Evolutionary conservation across 148 eudicot species (phyloP).

Genomic region (Agrostemma githago): DNA sequence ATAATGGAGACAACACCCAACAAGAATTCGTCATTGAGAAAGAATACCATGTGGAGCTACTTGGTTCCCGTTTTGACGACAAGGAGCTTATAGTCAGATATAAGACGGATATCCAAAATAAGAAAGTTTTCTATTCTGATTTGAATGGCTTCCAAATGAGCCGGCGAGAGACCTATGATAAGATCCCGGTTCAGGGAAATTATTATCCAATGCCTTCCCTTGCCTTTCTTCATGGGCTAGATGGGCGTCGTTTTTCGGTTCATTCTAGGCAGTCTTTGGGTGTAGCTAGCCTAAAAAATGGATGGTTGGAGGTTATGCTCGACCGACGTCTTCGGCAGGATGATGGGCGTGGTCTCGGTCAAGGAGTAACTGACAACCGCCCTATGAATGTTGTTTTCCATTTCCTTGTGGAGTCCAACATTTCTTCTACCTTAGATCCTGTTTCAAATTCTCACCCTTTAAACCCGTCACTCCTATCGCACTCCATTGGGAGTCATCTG

Average conservation of each 20-base stretch:
- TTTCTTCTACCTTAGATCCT: conserved; percentile 48
- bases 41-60: conserved; percentile 93
- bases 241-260: conserved; percentile 81
- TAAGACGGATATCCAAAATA: conserved; percentile 73
- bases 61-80: conserved; percentile 53
- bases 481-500: conserved; percentile 63
- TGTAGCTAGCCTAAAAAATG: conserved; percentile 77
- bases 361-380: conserved; percentile 90
- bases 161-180: conserved; percentile 88
- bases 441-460: conserved; percentile 43
- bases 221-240: conserved; percentile 73
- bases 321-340: conserved; percentile 76
- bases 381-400: conserved; percentile 81
- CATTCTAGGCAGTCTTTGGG: conserved; percentile 88
- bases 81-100: conserved; percentile 82
- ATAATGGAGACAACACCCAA: conserved; percentile 44
- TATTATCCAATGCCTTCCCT: conserved; percentile 98
- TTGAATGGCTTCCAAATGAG: conserved; percentile 97
- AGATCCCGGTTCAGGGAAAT: conserved; percentile 93
- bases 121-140: conserved; percentile 72
- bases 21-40: conserved; percentile 82
- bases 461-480: conserved; percentile 85
- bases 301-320: conserved; percentile 93
- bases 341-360: conserved; percentile 98
- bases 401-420: conserved; percentile 64